phyloP scores from a whole-genome alignment of 225 moss, liverwort and hornwort species.

The Marchantia polymorpha region DNA sequence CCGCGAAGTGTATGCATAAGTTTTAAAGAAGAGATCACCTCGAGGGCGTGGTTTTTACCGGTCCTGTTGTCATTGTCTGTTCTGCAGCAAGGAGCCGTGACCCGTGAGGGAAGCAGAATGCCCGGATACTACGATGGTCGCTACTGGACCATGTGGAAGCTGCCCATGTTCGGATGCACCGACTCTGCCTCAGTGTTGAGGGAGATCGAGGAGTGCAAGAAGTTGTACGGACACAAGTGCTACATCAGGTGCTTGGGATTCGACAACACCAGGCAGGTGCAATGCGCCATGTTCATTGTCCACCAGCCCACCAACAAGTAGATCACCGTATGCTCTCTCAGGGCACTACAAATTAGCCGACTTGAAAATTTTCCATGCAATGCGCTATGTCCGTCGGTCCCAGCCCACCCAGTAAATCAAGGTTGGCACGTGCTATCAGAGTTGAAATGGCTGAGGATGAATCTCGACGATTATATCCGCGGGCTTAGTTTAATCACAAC shows the following conservation, averaged over 20 bases:
- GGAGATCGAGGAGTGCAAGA: conserved; percentile 55
- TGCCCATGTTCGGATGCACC: conserved; percentile 61
- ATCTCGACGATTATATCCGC: too few relatives aligned
- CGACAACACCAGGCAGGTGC: conserved; percentile 62
- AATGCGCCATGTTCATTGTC: conserved; percentile 51
- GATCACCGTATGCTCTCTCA: too few relatives aligned
- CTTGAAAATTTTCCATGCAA: too few relatives aligned
- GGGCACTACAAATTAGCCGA: too few relatives aligned
- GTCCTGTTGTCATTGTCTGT: neutral
- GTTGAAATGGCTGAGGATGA: too few relatives aligned
- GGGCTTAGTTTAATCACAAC: too few relatives aligned
- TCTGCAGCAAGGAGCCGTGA: conserved; percentile 35
- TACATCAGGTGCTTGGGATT: conserved; percentile 58
- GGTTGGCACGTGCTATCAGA: too few relatives aligned
- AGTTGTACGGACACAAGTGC: conserved; percentile 35
- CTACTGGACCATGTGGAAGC: conserved; percentile 81
- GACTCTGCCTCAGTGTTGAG: conserved; percentile 49
- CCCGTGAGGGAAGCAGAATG: conserved; percentile 17
- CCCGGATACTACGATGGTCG: conserved; percentile 64
- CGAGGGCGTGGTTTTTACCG: neutral
- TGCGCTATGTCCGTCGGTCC: too few relatives aligned
- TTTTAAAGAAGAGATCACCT: neutral
- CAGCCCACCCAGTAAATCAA: too few relatives aligned
- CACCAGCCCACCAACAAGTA: too few relatives aligned
- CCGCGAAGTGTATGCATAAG: neutral